Conservation (phyloP, 495 filamentous ascomycete species). For the Podospora fimiseda region DNA sequence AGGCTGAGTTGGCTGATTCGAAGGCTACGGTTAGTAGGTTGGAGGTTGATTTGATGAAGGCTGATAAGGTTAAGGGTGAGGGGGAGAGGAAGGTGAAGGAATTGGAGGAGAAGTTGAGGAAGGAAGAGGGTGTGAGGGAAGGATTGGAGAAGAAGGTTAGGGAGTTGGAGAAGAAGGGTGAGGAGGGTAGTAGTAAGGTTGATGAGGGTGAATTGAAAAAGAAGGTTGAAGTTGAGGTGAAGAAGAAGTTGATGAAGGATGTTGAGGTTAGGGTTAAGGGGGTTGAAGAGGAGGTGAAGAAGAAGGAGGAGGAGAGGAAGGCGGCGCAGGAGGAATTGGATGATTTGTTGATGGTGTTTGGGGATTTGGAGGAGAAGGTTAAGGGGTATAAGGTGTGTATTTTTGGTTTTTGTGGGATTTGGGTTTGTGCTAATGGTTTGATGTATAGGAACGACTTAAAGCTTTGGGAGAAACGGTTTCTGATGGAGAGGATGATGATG, state of each 20-base stretch:
- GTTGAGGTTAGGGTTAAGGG: conserved; percentile 25
- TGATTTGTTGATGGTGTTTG: conserved; percentile 80
- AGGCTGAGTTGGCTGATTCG: conserved; percentile 58
- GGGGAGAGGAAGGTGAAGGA: conserved; percentile 14
- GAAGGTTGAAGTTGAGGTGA: conserved; percentile 9
- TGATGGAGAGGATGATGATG: conserved; percentile 70
- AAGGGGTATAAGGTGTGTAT: conserved; percentile 67
- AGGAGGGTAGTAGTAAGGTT: conserved; percentile 42
- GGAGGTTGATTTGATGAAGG: conserved; percentile 57
- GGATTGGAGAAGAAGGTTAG: conserved; percentile 13
- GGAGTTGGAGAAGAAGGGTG: conserved; percentile 23
- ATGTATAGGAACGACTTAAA: conserved; percentile 60
- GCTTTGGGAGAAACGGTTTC: conserved; percentile 67
- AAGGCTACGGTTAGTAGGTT: conserved; percentile 52
- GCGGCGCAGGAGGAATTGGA: conserved; percentile 67
- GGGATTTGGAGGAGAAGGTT: conserved; percentile 82
- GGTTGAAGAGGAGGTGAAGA: conserved; percentile 31
- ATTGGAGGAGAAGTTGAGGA: conserved; percentile 15
- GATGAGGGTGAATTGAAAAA: too few relatives aligned
- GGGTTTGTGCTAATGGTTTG: conserved; percentile 11
- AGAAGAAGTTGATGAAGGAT: conserved; percentile 15
- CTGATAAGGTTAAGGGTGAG: conserved; percentile 16
- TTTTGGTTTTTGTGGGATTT: background rate
- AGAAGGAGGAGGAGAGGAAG: conserved; percentile 60
- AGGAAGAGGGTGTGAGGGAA: background rate